Evolutionary conservation across 495 filamentous ascomycete genomes (phyloP).

Genomic region (Daldinia childiae): DNA sequence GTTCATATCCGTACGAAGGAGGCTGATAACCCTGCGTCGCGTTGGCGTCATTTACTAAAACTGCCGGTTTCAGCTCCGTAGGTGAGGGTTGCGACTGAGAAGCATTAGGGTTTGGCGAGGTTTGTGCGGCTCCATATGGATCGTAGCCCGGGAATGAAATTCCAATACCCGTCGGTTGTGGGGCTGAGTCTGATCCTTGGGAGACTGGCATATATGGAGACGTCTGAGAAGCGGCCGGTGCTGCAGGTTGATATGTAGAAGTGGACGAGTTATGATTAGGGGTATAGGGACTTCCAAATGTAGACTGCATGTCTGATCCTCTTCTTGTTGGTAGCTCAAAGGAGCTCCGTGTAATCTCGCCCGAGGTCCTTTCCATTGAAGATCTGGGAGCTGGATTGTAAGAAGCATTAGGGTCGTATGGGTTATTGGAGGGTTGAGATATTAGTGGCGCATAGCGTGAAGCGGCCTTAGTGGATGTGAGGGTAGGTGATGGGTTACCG

Average conservation of each 20-base stretch:
- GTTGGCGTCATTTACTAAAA: slow-evolving; percentile 10
- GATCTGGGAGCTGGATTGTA: slow-evolving; percentile 53
- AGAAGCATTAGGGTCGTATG: slow-evolving; percentile 52
- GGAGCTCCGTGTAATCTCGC: slow-evolving; percentile 54
- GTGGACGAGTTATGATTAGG: slow-evolving; percentile 38
- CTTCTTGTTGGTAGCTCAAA: slow-evolving; percentile 53
- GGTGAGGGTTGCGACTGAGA: slow-evolving; percentile 19
- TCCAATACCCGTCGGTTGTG: slow-evolving; percentile 31
- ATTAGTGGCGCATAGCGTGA: slow-evolving; percentile 47
- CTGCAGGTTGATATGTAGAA: slow-evolving; percentile 45
- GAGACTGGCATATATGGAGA: slow-evolving; percentile 41
- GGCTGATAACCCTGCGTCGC: slow-evolving; percentile 49
- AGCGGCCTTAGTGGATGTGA: slow-evolving; percentile 46
- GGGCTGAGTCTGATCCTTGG: slow-evolving; percentile 33
- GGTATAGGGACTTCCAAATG: slow-evolving; percentile 47
- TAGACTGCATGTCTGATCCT: slow-evolving; percentile 54
- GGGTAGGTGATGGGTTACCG: slow-evolving; percentile 33
- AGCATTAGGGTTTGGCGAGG: slow-evolving; percentile 22
- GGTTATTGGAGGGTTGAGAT: slow-evolving; percentile 42
- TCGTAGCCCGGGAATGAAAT: slow-evolving; percentile 46
- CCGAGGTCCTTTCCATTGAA: slow-evolving; percentile 56
- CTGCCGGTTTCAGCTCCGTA: slow-evolving; percentile 16
- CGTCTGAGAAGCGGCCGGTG: slow-evolving; percentile 30
- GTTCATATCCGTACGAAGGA: slow-evolving; percentile 55
- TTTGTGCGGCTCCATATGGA: slow-evolving; percentile 32